phyloP scores from a whole-genome alignment of 208 protist genomes.

The Acanthamoeba lenticulata region DNA sequence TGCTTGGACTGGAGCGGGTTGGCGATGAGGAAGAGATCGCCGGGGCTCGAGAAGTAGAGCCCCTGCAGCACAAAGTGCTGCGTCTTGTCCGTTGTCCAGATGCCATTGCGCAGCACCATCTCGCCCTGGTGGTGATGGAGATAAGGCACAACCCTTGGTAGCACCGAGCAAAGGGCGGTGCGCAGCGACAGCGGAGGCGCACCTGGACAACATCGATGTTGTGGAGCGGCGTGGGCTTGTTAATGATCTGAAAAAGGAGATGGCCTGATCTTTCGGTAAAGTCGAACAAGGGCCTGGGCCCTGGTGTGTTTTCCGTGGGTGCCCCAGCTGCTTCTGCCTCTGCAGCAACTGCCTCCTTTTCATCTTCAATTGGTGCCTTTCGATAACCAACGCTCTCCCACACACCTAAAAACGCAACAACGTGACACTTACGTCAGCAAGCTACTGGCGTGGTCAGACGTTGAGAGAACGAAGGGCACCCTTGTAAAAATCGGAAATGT shows the following conservation, averaged over 20 bases:
- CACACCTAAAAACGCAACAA: not conserved
- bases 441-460: too few relatives aligned
- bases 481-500: slow-evolving; percentile 57
- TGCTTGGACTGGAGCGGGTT: slow-evolving; percentile 38
- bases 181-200: not conserved
- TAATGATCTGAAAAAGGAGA: slow-evolving; percentile 37
- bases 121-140: slow-evolving; percentile 28
- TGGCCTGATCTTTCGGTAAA: slow-evolving; percentile 48
- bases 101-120: slow-evolving; percentile 72
- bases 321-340: not conserved
- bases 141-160: not conserved
- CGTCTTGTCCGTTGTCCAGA: slow-evolving; percentile 45
- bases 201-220: slow-evolving; percentile 48
- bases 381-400: not conserved
- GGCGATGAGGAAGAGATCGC: slow-evolving; percentile 64
- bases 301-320: not conserved
- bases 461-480: not conserved
- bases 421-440: too few relatives aligned
- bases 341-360: not conserved
- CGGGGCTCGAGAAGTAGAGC: slow-evolving; percentile 72
- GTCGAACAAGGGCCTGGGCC: not conserved
- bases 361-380: not conserved
- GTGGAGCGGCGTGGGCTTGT: slow-evolving; percentile 32
- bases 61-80: slow-evolving; percentile 64
- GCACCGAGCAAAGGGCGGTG: not conserved